A percentile compares a stretch with the other conserved stretches of the same genome.
Conservation (phyloP, 208 protist genomes). For the Acanthamoeba castellanii region DNA sequence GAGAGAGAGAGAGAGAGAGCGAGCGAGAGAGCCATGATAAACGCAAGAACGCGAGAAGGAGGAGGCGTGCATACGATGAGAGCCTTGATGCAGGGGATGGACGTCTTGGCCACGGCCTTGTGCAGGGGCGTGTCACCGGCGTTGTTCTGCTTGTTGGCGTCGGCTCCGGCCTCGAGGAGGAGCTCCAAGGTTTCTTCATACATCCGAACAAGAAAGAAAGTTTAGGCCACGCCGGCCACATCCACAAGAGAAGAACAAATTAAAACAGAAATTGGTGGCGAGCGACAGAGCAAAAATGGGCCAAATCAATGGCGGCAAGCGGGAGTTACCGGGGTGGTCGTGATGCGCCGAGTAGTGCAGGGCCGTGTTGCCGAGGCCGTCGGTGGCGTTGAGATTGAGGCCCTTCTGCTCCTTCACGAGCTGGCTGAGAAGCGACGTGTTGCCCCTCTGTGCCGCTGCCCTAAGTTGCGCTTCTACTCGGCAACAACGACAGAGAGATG, state of each 20-base stretch:
- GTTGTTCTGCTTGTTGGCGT: constrained; percentile 67
- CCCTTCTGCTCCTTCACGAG: constrained; percentile 38
- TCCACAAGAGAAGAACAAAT: neutral
- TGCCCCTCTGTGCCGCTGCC: constrained; percentile 45
- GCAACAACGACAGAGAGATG: no score
- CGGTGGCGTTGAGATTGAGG: constrained; percentile 33
- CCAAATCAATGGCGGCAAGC: no score
- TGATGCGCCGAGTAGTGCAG: constrained; percentile 62
- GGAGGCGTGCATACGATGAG: neutral
- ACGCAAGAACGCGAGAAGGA: neutral
- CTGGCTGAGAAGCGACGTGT: constrained; percentile 35
- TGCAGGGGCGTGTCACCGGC: constrained; percentile 55
- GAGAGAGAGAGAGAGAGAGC: no score
- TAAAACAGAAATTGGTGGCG: no score
- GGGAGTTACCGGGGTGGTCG: constrained; percentile 47
- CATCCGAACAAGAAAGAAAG: neutral
- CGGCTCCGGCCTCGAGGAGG: constrained; percentile 17
- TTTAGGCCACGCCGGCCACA: neutral
- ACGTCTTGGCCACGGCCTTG: constrained; percentile 70
- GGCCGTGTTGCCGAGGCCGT: constrained; percentile 54
- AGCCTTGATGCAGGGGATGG: constrained; percentile 57
- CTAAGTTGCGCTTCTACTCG: constrained; percentile 44
- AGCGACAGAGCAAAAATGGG: no score
- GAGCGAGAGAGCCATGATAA: neutral
- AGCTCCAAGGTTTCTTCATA: constrained; percentile 43